Evolutionary conservation across 495 filamentous ascomycete genomes (phyloP).

Genomic region (Extremus antarcticus): DNA sequence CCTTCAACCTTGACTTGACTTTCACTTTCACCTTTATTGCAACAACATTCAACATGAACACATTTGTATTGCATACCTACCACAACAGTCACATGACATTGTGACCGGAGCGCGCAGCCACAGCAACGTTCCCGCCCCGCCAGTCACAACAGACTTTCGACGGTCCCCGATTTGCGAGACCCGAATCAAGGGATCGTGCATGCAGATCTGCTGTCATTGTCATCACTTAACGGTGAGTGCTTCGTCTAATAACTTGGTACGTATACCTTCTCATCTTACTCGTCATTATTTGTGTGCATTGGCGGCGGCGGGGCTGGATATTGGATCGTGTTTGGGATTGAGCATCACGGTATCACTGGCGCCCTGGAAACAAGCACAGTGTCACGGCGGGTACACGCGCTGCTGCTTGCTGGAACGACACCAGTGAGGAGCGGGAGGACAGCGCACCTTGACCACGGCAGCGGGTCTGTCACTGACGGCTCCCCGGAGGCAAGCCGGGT

Average conservation of each 20-base stretch:
- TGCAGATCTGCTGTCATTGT: not conserved
- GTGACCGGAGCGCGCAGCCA: too few species aligned
- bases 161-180: not conserved
- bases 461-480: not conserved
- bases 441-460: not conserved
- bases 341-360: not conserved
- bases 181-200: not conserved
- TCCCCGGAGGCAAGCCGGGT: not conserved
- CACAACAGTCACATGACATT: too few species aligned
- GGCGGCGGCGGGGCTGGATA: not conserved
- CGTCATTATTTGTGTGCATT: not conserved
- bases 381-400: not conserved
- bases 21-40: too few species aligned
- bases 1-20: too few species aligned
- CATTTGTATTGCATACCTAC: too few species aligned
- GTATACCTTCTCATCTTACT: not conserved
- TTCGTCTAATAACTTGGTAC: not conserved
- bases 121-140: too few species aligned
- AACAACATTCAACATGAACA: too few species aligned
- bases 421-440: not conserved
- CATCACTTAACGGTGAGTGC: not conserved
- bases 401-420: not conserved
- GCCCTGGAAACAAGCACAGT: not conserved
- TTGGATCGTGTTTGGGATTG: not conserved
- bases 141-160: too few species aligned